These are phyloP conservation scores for Thermomucor indicae-seudaticae DNA, from an alignment of 371 early-diverging fungal genomes.

Conservation along the genomic window DNA sequence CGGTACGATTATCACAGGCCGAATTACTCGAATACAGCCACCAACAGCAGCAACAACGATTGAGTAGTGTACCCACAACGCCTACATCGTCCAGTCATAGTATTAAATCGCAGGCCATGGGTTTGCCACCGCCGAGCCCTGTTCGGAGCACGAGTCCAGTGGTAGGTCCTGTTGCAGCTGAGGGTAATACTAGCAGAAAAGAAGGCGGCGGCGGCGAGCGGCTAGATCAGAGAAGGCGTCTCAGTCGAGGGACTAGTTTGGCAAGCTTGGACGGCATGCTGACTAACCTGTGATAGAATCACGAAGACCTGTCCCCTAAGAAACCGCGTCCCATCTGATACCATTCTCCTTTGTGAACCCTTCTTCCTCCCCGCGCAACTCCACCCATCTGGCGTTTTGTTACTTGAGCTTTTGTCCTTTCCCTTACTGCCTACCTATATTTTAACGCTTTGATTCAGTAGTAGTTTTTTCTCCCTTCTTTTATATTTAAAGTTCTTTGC, in stretches of 20 bases:
- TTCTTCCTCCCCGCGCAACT: too few species aligned
- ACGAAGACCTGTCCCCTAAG: too few species aligned
- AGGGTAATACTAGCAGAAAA: background rate
- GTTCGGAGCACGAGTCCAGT: conserved; percentile 21
- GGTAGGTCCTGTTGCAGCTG: conserved; percentile 8
- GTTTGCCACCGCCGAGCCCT: conserved; percentile 18
- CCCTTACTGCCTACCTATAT: too few species aligned
- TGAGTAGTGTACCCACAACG: conserved; percentile 19
- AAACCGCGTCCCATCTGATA: too few species aligned
- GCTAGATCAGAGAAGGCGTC: too few species aligned
- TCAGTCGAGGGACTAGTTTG: background rate
- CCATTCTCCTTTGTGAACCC: too few species aligned
- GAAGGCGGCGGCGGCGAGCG: background rate
- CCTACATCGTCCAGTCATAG: conserved; percentile 22
- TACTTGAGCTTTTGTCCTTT: too few species aligned
- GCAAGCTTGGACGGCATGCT: background rate
- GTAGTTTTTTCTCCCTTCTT: too few species aligned
- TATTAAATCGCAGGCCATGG: conserved; percentile 16
- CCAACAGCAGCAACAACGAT: conserved; percentile 23
- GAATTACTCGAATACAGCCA: conserved; percentile 37
- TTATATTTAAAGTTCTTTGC: too few species aligned
- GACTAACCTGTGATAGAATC: background rate
- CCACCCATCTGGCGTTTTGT: too few species aligned
- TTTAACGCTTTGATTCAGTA: too few species aligned
- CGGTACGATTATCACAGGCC: conserved; percentile 35